Conservation (phyloP, 305 asterid genomes). For the Ilex paraguariensis region DNA sequence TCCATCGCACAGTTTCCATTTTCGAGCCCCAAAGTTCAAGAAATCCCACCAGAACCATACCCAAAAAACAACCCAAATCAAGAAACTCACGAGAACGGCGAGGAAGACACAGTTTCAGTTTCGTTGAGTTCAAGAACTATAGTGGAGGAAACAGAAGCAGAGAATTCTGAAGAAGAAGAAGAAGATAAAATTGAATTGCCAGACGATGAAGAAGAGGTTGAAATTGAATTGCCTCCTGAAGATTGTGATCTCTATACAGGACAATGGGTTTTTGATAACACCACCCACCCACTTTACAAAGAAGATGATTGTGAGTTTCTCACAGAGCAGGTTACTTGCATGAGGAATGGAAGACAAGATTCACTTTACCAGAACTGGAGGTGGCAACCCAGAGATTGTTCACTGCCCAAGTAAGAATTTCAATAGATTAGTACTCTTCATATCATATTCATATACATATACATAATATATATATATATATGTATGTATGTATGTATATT, state of each 20-base stretch:
- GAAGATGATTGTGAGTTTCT: constrained; percentile 47
- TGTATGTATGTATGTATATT: neutral
- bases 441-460: neutral
- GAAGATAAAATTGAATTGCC: constrained; percentile 21
- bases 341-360: constrained; percentile 56
- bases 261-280: constrained; percentile 49
- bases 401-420: constrained; percentile 60
- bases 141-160: constrained; percentile 39
- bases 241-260: constrained; percentile 51
- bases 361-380: constrained; percentile 62
- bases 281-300: constrained; percentile 38
- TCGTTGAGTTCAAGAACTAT: constrained; percentile 55
- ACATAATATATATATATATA: too few species aligned
- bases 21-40: constrained; percentile 38
- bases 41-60: constrained; percentile 5
- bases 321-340: constrained; percentile 25
- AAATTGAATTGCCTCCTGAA: constrained; percentile 56
- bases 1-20: constrained; percentile 84
- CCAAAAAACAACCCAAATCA: too few species aligned
- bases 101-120: constrained; percentile 28
- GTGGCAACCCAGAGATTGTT: constrained; percentile 78
- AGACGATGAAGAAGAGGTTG: constrained; percentile 19
- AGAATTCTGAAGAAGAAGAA: constrained; percentile 7
- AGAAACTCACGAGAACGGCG: neutral
- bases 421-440: too few species aligned